A percentile compares a stretch with the other conserved stretches of the same genome.
Conservation (phyloP, 306 rosid species). For the Hylodesmum podocarpum region DNA sequence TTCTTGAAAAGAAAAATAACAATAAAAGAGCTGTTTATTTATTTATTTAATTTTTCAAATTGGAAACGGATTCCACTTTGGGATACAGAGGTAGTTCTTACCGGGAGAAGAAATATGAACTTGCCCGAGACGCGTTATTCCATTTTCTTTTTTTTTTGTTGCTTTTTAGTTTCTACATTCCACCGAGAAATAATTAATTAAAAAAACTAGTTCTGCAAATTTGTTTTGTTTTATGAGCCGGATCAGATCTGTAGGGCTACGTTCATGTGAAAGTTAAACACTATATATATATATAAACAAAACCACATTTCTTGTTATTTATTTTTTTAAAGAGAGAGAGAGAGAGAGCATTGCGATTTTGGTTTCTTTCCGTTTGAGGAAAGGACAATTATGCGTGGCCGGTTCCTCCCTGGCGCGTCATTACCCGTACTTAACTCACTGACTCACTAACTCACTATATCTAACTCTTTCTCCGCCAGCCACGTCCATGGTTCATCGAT, state of each 20-base stretch:
- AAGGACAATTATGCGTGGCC: background rate
- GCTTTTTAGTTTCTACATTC: background rate
- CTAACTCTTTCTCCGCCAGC: background rate
- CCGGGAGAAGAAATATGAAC: too few species aligned
- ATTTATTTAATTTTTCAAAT: too few species aligned
- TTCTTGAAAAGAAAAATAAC: too few species aligned
- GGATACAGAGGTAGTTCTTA: too few species aligned
- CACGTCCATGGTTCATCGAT: background rate
- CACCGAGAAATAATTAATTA: background rate
- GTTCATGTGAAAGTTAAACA: background rate
- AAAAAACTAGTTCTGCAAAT: background rate
- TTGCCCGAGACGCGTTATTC: too few species aligned
- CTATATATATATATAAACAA: too few species aligned
- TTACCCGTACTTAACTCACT: background rate
- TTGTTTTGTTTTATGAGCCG: background rate
- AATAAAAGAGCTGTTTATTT: too few species aligned
- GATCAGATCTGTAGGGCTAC: background rate
- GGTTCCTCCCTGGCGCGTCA: background rate
- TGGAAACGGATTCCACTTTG: too few species aligned
- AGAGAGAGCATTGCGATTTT: background rate
- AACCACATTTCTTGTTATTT: too few species aligned
- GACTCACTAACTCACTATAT: too few species aligned
- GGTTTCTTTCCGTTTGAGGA: background rate
- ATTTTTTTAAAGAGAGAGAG: too few species aligned
- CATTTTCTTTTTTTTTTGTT: too few species aligned